Base-by-base conservation (phyloP, 495 filamentous ascomycete species). In the Tuber magnatum region DNA sequence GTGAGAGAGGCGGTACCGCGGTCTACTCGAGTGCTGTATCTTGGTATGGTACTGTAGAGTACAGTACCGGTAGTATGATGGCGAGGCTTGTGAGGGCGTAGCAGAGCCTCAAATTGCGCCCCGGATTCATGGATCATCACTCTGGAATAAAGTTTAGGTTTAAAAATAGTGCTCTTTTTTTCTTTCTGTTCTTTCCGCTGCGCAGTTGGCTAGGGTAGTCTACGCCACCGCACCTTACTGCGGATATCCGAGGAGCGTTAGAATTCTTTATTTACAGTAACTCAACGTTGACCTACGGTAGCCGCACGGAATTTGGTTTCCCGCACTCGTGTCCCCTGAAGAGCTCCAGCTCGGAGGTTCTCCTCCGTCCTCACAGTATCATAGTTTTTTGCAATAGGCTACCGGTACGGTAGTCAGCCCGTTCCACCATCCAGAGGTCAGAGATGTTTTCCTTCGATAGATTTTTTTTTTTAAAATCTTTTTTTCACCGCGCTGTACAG, bases 91-190 rank as follows among this genome's bases (percentile, higher is more conserved):
- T 20, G 48, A 75, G 71, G 75, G 51, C n/a, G 2, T 24, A 14
- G 28, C 35, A n/a, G 38, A n/a, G 40, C 71, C 71, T 73, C 71
- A 65, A 38, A 18, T 38, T 73, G 40, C 22, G 18, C 20, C 1
- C 40, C 9, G 7, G 16, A 73, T 73, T 73, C 75, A 78, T 38
- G 38, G 14, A 6, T 1, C n/a, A 77, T 78, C 76, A 78, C 76
- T 73, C 75, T 20, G n/a, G 12, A 65, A 65, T 35, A 65, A 65
- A 65, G 14, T 20, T 12, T 56, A 5, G 51, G 2, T 32, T 51
- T n/a, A 65, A 65, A 65, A 35, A 65, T 65, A 65, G 56, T 9
- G 28, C 2, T 35, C 3, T 18, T 20, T 6, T 65, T 3, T 12
- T 16, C n/a, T 61, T 32, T 3, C 14, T 32, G 16, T 18, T 8